These are phyloP conservation scores for Penicillium dipodomyicola DNA, from an alignment of 495 filamentous ascomycete species.

Conservation along the genomic window DNA sequence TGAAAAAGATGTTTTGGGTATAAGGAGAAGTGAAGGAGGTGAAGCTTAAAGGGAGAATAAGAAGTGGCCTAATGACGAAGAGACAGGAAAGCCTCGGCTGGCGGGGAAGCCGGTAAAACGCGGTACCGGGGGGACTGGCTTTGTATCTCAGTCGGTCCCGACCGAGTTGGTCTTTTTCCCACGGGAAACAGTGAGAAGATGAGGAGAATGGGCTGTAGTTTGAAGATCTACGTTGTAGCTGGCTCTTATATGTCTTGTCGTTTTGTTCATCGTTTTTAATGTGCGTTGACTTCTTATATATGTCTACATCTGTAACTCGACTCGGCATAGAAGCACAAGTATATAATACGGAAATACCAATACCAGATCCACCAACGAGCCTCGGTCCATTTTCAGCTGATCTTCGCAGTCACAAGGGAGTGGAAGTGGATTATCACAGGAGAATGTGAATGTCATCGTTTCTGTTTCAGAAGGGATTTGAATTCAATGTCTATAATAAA, in stretches of 20 bases:
- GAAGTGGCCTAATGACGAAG: slow-evolving; percentile 6
- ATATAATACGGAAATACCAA: slow-evolving; percentile 13
- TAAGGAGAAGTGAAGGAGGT: slow-evolving; percentile 9
- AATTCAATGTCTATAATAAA: not conserved
- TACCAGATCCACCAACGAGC: slow-evolving; percentile 13
- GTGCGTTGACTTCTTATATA: not conserved
- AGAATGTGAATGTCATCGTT: not conserved
- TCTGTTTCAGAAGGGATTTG: no score
- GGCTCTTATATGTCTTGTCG: not conserved
- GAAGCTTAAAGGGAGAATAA: slow-evolving; percentile 7
- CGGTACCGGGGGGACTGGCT: slow-evolving; percentile 10
- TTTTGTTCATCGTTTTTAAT: not conserved
- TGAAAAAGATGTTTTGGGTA: slow-evolving; percentile 15
- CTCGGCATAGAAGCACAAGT: no score
- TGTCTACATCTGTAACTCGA: no score
- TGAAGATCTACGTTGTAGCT: not conserved
- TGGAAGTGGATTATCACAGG: not conserved
- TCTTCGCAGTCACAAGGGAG: slow-evolving; percentile 2
- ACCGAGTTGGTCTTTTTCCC: slow-evolving; percentile 10
- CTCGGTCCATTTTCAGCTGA: slow-evolving; percentile 21
- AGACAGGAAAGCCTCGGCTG: slow-evolving; percentile 5
- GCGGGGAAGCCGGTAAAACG: slow-evolving; percentile 13
- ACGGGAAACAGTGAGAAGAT: slow-evolving; percentile 9
- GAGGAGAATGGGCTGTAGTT: not conserved
- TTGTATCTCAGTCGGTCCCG: not conserved